Evolutionary conservation across 1,284 basidiomycete genomes (phyloP).

Genomic region (Trametes hirsuta): DNA sequence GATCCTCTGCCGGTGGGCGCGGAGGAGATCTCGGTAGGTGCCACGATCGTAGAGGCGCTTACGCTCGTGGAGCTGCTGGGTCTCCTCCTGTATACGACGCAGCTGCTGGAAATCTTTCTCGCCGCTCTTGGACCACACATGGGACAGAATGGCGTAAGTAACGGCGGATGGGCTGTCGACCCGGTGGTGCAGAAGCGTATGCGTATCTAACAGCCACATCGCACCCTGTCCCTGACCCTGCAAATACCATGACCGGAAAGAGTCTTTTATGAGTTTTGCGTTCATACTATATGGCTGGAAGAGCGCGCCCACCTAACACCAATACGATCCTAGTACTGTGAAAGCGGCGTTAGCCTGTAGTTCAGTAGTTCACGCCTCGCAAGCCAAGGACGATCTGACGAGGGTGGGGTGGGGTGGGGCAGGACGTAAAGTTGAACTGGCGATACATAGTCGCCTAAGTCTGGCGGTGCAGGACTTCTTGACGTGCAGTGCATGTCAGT

Average conservation of each 20-base stretch:
- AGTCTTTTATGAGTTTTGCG: not conserved
- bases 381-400: too few species aligned
- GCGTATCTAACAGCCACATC: constrained; percentile 2
- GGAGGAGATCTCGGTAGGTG: not conserved
- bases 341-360: too few species aligned
- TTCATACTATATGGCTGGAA: too few species aligned
- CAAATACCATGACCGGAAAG: not conserved
- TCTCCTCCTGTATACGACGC: not conserved
- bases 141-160: constrained; percentile 1
- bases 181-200: not conserved
- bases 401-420: too few species aligned
- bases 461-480: too few species aligned
- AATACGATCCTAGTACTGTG: too few species aligned
- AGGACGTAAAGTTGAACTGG: too few species aligned
- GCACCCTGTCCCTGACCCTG: not conserved
- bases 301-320: too few species aligned
- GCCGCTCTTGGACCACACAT: not conserved
- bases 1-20: not conserved
- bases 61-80: not conserved
- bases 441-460: too few species aligned
- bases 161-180: not conserved
- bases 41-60: not conserved
- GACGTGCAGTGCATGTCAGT: too few species aligned
- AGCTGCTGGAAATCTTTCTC: not conserved
- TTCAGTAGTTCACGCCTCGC: too few species aligned